These are phyloP conservation scores for Colletotrichum agaves DNA, from an alignment of 2,329 filamentous ascomycete species.

Conservation along the genomic window DNA sequence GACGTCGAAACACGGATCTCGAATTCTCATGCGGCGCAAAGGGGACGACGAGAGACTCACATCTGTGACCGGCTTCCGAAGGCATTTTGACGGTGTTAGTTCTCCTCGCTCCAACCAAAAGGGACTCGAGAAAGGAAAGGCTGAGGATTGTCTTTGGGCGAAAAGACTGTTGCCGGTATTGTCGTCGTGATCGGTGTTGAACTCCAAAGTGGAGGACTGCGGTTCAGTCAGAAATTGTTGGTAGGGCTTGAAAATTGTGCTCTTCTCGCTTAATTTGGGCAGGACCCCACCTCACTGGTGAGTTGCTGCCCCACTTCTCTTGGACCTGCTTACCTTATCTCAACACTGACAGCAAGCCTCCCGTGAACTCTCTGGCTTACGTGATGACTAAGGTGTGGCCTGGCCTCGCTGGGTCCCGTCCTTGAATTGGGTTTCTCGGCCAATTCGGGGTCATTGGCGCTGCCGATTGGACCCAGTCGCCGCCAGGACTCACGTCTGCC, in stretches of 20 bases:
- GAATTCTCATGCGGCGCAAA: not conserved
- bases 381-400: not conserved
- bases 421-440: constrained; percentile 19
- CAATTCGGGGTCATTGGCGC: constrained; percentile 12
- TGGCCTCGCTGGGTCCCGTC: not conserved
- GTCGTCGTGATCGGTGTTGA: constrained; percentile 30
- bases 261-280: too few species aligned
- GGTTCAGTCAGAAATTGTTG: too few species aligned
- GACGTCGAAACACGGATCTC: constrained; percentile 5
- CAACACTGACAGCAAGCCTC: too few species aligned
- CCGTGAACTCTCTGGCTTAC: too few species aligned
- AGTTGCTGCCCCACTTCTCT: too few species aligned
- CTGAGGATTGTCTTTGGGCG: constrained; percentile 53
- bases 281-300: too few species aligned
- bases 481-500: constrained; percentile 10
- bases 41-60: constrained; percentile 67
- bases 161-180: constrained; percentile 41
- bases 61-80: constrained; percentile 88
- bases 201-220: not conserved
- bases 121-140: constrained; percentile 53
- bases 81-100: constrained; percentile 77
- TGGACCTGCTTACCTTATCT: too few species aligned
- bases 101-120: constrained; percentile 59
- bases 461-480: constrained; percentile 20
- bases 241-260: too few species aligned